Evolutionary conservation across 202 grass and related monocot genomes (phyloP).

Genomic region (Zizania palustris): DNA sequence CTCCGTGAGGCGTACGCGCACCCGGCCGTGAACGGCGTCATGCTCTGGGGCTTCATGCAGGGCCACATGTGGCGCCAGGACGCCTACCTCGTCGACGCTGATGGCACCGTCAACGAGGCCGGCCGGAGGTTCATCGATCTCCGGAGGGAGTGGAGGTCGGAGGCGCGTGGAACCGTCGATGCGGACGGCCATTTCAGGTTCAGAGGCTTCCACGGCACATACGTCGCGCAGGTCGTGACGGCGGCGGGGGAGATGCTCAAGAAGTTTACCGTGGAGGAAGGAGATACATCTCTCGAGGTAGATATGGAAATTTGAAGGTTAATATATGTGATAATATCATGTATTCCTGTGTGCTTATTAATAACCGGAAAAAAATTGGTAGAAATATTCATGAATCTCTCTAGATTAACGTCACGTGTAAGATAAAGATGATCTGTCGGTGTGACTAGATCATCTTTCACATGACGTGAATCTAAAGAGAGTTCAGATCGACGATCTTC

Average conservation of each 20-base stretch:
- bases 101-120: constrained; percentile 46
- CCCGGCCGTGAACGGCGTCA: constrained; percentile 38
- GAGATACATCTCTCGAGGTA: constrained; percentile 25
- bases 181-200: constrained; percentile 10
- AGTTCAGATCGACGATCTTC: no score
- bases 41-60: constrained; percentile 58
- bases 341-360: no score
- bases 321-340: neutral
- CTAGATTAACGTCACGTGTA: no score
- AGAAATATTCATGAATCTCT: no score
- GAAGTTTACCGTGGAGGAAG: constrained; percentile 43
- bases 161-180: neutral
- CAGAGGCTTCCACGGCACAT: constrained; percentile 42
- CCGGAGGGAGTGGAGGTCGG: constrained; percentile 2
- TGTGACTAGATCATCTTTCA: no score
- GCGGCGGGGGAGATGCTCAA: constrained; percentile 23
- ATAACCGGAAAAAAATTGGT: no score
- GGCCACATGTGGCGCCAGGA: constrained; percentile 38
- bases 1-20: constrained; percentile 53
- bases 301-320: neutral
- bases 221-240: constrained; percentile 17
- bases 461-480: no score
- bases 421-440: no score
- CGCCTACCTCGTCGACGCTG: constrained; percentile 38
- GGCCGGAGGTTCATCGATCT: constrained; percentile 35